Conservation (phyloP, 2,329 filamentous ascomycete genomes). For the Tolypocladium ophioglossoides region DNA sequence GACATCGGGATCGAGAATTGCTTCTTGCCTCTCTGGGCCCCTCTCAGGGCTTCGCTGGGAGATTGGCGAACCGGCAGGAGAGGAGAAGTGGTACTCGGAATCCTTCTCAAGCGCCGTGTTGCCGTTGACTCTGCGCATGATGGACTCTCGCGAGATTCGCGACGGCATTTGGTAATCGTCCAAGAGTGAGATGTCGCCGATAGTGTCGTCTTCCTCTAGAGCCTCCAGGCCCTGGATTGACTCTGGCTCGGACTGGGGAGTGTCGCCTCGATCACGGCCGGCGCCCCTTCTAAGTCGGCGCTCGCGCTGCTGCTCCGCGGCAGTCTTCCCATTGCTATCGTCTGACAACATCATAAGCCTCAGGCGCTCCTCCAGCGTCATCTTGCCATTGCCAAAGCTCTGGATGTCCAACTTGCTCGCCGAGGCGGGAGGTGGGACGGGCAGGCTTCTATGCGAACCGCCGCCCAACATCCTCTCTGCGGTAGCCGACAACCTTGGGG, state of each 20-base stretch:
- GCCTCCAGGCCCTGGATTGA: conserved; percentile 20
- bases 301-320: conserved; percentile 56
- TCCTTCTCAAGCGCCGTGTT: conserved; percentile 43
- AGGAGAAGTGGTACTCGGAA: conserved; percentile 55
- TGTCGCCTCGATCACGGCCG: conserved; percentile 39
- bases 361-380: conserved; percentile 78
- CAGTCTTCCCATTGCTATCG: conserved; percentile 44
- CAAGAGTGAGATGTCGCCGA: conserved; percentile 49
- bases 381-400: conserved; percentile 61
- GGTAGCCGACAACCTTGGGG: conserved; percentile 55
- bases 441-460: conserved; percentile 56
- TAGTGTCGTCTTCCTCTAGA: conserved; percentile 46
- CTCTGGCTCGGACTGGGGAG: conserved; percentile 28
- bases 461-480: conserved; percentile 57
- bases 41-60: conserved; percentile 35
- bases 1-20: conserved; percentile 67
- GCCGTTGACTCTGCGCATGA: conserved; percentile 76
- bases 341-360: conserved; percentile 82
- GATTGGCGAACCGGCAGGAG: conserved; percentile 44
- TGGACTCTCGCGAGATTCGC: conserved; percentile 87
- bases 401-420: conserved; percentile 69
- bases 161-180: conserved; percentile 58
- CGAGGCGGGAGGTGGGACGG: conserved; percentile 58
- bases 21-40: conserved; percentile 15
- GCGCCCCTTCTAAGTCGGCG: conserved; percentile 56